Percentiles rank a stretch among this genome's conserved stretches.
phyloP scores from a whole-genome alignment of 768 basidiomycete species.

The Sutorius australiensis region DNA sequence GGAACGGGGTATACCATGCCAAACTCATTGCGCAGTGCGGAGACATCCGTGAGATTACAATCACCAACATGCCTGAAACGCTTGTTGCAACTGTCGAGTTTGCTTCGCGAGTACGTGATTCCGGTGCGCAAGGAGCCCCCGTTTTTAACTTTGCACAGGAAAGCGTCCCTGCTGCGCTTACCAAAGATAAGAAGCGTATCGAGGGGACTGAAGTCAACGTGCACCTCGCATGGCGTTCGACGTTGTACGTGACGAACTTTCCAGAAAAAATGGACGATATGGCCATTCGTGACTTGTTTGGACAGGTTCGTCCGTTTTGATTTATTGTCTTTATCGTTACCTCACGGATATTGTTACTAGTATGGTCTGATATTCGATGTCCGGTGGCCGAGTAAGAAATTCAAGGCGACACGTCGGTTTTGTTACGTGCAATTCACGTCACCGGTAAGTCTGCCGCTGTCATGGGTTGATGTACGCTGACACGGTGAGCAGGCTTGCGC shows the following conservation, averaged over 20 bases:
- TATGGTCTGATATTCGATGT: slow-evolving; percentile 91
- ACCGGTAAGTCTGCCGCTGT: slow-evolving; percentile 52
- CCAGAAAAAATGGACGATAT: slow-evolving; percentile 79
- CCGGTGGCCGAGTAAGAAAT: slow-evolving; percentile 98
- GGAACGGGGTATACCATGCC: neutral
- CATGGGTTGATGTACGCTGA: neutral
- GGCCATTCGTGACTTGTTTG: slow-evolving; percentile 71
- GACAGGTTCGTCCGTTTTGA: slow-evolving; percentile 47
- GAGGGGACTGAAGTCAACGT: slow-evolving; percentile 75
- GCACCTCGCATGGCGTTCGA: slow-evolving; percentile 90
- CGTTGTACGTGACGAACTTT: slow-evolving; percentile 95
- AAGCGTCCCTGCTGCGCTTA: slow-evolving; percentile 78
- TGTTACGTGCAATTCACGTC: slow-evolving; percentile 91
- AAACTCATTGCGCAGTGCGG: slow-evolving; percentile 67
- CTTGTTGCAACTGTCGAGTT: slow-evolving; percentile 91
- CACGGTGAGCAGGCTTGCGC: slow-evolving; percentile 52
- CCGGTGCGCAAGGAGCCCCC: neutral
- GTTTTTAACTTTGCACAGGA: slow-evolving; percentile 44
- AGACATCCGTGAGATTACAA: slow-evolving; percentile 75
- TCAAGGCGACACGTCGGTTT: slow-evolving; percentile 86
- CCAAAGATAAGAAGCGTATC: slow-evolving; percentile 91
- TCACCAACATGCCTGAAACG: slow-evolving; percentile 55
- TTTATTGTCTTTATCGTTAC: neutral
- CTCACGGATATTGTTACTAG: slow-evolving; percentile 36
- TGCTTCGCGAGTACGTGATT: slow-evolving; percentile 42